Evolutionary conservation across 176 grass and related monocot genomes (phyloP).

Genomic region (Carex littledalei): DNA sequence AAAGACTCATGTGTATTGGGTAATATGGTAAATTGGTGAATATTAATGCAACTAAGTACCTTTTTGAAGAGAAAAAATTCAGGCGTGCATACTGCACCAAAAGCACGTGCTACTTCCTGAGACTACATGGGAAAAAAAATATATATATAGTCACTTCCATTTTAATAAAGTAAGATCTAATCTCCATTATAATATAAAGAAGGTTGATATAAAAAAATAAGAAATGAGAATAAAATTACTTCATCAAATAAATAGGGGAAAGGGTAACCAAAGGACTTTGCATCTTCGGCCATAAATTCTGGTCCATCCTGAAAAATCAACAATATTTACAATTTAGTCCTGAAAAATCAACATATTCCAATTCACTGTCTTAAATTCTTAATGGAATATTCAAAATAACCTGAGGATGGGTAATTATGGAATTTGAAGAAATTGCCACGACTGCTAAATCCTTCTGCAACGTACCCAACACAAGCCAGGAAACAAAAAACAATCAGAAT

Average conservation of each 20-base stretch:
- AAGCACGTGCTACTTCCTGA: slow-evolving; percentile 82
- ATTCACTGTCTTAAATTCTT: neutral
- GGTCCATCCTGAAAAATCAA: slow-evolving; percentile 62
- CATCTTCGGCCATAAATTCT: slow-evolving; percentile 65
- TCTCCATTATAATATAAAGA: neutral
- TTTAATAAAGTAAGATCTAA: too few relatives aligned
- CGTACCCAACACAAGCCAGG: neutral
- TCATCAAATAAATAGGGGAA: slow-evolving; percentile 90
- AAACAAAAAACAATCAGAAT: neutral
- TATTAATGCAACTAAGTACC: slow-evolving; percentile 14
- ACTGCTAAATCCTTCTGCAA: slow-evolving; percentile 76
- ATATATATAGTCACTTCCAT: neutral
- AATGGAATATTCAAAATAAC: slow-evolving; percentile 24
- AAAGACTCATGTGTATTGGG: neutral
- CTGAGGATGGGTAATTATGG: slow-evolving; percentile 64
- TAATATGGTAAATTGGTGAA: neutral
- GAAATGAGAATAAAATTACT: slow-evolving; percentile 25
- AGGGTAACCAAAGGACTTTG: slow-evolving; percentile 67
- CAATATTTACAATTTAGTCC: slow-evolving; percentile 27
- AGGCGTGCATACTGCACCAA: slow-evolving; percentile 83
- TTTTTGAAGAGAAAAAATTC: slow-evolving; percentile 96
- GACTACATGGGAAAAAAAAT: slow-evolving; percentile 33
- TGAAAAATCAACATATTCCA: slow-evolving; percentile 19
- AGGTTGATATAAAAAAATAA: neutral
- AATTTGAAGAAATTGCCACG: slow-evolving; percentile 84